Percentiles rank a stretch among this genome's conserved stretches.
These are phyloP conservation scores for Iris pallida DNA, from an alignment of 116 monocot genomes.

Conservation along the genomic window DNA sequence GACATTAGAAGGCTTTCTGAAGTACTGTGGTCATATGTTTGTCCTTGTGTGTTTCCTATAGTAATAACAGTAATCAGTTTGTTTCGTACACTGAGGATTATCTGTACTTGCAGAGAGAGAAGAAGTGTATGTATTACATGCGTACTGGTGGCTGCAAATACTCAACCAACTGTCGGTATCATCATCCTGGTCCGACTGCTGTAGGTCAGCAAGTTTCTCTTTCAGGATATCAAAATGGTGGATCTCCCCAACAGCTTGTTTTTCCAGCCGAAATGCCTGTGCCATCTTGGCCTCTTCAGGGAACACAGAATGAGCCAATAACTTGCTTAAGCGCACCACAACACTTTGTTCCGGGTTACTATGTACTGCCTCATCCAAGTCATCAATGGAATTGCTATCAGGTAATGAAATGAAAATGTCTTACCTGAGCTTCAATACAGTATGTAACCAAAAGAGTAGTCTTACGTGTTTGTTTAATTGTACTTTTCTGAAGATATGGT, in stretches of 20 bases:
- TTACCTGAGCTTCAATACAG: no score
- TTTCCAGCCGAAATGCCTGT: constrained; percentile 3
- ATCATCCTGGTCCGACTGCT: constrained; percentile 45
- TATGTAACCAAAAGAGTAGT: no score
- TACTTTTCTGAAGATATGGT: no score
- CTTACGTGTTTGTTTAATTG: no score
- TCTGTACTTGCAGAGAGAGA: constrained; percentile 39
- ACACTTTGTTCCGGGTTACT: no score
- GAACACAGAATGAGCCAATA: no score
- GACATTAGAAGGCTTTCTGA: not conserved
- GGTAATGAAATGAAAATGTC: not conserved
- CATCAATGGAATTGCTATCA: not conserved
- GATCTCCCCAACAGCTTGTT: not conserved
- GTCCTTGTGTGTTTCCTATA: not conserved
- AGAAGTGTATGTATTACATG: constrained; percentile 55
- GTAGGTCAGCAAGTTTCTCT: constrained; percentile 8
- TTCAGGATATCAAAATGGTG: constrained; percentile 11
- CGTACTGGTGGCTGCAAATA: constrained; percentile 49
- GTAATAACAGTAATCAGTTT: not conserved
- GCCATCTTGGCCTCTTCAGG: constrained; percentile 1
- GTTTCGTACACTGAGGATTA: not conserved
- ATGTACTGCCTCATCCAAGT: not conserved
- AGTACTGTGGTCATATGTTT: not conserved
- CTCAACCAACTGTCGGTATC: constrained; percentile 38
- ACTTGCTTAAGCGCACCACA: no score